Percentiles rank a stretch among this genome's conserved stretches.
These are phyloP conservation scores for Scolecobasidium constrictum DNA, from an alignment of 2,329 filamentous ascomycete genomes.

Conservation along the genomic window DNA sequence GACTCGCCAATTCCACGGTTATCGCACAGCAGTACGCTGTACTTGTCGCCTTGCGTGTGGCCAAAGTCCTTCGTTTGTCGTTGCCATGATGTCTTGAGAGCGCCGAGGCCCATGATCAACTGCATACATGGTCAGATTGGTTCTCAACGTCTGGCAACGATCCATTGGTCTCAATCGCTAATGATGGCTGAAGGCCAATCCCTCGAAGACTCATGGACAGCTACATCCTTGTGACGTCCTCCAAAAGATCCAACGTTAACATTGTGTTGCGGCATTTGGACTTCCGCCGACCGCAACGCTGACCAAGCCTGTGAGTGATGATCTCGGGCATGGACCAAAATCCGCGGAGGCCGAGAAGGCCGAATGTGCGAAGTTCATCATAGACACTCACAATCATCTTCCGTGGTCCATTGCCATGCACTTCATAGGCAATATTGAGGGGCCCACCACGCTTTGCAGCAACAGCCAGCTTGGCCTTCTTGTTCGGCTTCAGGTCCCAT, in stretches of 20 bases:
- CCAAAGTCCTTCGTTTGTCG: conserved; percentile 75
- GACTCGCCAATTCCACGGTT: conserved; percentile 77
- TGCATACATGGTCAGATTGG: conserved; percentile 26
- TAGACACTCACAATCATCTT: conserved; percentile 59
- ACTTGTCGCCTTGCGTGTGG: conserved; percentile 54
- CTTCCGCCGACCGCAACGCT: too few species aligned
- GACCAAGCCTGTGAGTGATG: too few species aligned
- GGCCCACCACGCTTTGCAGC: conserved; percentile 65
- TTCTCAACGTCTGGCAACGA: too few species aligned
- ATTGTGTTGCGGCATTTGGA: too few species aligned
- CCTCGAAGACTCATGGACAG: too few species aligned
- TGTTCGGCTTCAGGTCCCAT: conserved; percentile 59
- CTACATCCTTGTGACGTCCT: too few species aligned
- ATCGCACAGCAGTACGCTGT: conserved; percentile 67
- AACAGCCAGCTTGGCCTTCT: conserved; percentile 50
- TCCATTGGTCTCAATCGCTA: too few species aligned
- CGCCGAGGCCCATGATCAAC: conserved; percentile 75
- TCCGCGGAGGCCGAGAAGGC: too few species aligned
- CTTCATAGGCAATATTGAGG: conserved; percentile 64
- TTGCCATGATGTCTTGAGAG: conserved; percentile 62
- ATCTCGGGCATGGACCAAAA: too few species aligned
- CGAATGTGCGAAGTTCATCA: too few species aligned
- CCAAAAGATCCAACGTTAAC: too few species aligned
- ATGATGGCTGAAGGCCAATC: too few species aligned
- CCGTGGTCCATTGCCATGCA: conserved; percentile 63